Evolutionary conservation across 306 rosid species (phyloP).

Genomic region (Ochetophila trinervis): DNA sequence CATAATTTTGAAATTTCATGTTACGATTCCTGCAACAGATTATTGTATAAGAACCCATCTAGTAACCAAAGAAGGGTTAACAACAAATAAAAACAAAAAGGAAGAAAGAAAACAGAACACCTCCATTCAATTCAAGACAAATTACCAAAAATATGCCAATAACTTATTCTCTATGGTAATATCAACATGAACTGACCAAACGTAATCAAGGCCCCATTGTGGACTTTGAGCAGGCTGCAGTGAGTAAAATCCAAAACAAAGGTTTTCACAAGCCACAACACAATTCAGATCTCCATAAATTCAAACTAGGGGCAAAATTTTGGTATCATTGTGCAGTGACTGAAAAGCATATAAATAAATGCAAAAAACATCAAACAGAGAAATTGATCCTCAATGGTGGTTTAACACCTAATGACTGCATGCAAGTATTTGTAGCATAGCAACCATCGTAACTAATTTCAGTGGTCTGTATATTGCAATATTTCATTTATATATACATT

Average conservation of each 20-base stretch:
- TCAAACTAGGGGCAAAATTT: not conserved
- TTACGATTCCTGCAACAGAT: conserved; percentile 40
- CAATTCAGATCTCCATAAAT: not conserved
- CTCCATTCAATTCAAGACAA: not conserved
- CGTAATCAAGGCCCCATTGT: too few relatives aligned
- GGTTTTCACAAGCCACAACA: not conserved
- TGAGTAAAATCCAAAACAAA: not conserved
- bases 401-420: not conserved
- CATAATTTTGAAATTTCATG: conserved; percentile 90
- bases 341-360: too few relatives aligned
- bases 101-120: not conserved
- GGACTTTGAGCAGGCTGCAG: too few relatives aligned
- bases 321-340: not conserved
- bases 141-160: not conserved
- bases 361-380: not conserved
- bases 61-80: not conserved
- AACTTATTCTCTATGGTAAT: not conserved
- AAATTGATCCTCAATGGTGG: not conserved
- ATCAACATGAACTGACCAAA: not conserved
- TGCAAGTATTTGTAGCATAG: too few relatives aligned
- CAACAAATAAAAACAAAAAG: not conserved
- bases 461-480: too few relatives aligned
- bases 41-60: not conserved
- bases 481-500: too few relatives aligned
- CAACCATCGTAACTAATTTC: too few relatives aligned